phyloP scores from a whole-genome alignment of 495 filamentous ascomycete genomes.

The Chaetomium fimeti region DNA sequence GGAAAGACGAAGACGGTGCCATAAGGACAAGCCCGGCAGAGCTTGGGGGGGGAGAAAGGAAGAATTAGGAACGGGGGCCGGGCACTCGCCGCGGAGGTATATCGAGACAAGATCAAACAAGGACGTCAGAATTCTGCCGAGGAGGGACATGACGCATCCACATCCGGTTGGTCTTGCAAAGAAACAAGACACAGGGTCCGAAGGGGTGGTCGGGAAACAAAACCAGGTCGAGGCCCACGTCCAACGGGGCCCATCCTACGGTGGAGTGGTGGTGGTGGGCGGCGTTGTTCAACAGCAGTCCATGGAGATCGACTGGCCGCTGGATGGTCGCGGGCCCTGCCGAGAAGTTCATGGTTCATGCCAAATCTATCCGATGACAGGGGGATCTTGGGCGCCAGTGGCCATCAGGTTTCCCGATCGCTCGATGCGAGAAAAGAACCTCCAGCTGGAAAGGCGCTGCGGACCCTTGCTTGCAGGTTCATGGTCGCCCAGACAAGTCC shows the following conservation, averaged over 20 bases:
- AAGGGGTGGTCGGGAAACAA: constrained; percentile 18
- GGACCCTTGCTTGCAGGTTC: neutral
- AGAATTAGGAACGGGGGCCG: neutral
- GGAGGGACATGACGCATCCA: constrained; percentile 18
- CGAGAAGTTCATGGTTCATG: constrained; percentile 4
- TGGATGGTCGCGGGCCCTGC: constrained; percentile 20
- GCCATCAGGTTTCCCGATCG: neutral
- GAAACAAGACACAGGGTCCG: constrained; percentile 18
- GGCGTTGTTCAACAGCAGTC: constrained; percentile 1
- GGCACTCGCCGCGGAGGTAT: constrained; percentile 18
- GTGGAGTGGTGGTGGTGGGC: constrained; percentile 8
- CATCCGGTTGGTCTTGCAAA: constrained; percentile 11
- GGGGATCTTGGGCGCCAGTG: neutral
- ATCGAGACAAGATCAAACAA: constrained; percentile 10
- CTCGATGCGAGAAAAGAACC: constrained; percentile 1
- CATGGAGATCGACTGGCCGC: constrained; percentile 16
- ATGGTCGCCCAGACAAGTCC: neutral
- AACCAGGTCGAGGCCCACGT: constrained; percentile 7
- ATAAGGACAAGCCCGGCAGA: neutral
- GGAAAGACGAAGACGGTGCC: neutral
- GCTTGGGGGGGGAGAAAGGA: constrained; percentile 1
- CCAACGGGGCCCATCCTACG: constrained; percentile 13
- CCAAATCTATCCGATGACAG: constrained; percentile 1
- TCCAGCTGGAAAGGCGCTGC: neutral
- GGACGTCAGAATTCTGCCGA: neutral